phyloP scores from a whole-genome alignment of 2,329 filamentous ascomycete species.

The Diaporthe aspalathi region DNA sequence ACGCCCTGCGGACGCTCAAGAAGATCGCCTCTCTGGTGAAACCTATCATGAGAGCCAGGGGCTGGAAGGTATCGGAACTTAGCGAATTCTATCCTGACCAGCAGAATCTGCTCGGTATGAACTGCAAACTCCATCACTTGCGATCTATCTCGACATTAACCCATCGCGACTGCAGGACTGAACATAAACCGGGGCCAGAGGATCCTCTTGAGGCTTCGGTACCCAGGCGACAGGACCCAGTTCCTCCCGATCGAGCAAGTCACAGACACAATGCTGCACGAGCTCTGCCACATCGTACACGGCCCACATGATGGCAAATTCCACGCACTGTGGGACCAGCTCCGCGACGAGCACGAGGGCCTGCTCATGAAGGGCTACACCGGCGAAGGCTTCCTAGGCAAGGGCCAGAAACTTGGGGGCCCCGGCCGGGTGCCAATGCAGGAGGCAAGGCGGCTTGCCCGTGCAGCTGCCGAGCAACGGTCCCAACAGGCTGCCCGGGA shows the following conservation, averaged over 20 bases:
- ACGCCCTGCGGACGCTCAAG: slow-evolving; percentile 72
- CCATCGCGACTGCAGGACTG: slow-evolving; percentile 61
- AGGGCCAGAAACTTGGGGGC: slow-evolving; percentile 80
- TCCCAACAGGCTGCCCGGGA: slow-evolving; percentile 58
- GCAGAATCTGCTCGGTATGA: slow-evolving; percentile 74
- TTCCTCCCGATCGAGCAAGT: slow-evolving; percentile 86
- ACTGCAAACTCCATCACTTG: no score
- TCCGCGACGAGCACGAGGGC: slow-evolving; percentile 85
- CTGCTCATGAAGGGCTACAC: slow-evolving; percentile 86
- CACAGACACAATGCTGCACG: slow-evolving; percentile 92
- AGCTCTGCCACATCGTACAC: slow-evolving; percentile 88
- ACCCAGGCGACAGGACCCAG: slow-evolving; percentile 77
- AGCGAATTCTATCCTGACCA: slow-evolving; percentile 88
- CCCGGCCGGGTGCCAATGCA: slow-evolving; percentile 69
- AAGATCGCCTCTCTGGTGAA: slow-evolving; percentile 91
- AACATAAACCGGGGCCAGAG: slow-evolving; percentile 82
- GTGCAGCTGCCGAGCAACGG: slow-evolving; percentile 79
- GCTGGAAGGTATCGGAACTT: slow-evolving; percentile 82
- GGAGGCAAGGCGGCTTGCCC: slow-evolving; percentile 80
- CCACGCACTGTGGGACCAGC: slow-evolving; percentile 87
- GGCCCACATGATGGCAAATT: slow-evolving; percentile 87
- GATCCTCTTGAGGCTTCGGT: slow-evolving; percentile 85
- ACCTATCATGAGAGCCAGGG: slow-evolving; percentile 89
- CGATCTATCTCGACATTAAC: background rate
- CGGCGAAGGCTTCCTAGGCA: slow-evolving; percentile 85